Base-by-base conservation (phyloP, 2,329 filamentous ascomycete species). In the Colletotrichum incanum region DNA sequence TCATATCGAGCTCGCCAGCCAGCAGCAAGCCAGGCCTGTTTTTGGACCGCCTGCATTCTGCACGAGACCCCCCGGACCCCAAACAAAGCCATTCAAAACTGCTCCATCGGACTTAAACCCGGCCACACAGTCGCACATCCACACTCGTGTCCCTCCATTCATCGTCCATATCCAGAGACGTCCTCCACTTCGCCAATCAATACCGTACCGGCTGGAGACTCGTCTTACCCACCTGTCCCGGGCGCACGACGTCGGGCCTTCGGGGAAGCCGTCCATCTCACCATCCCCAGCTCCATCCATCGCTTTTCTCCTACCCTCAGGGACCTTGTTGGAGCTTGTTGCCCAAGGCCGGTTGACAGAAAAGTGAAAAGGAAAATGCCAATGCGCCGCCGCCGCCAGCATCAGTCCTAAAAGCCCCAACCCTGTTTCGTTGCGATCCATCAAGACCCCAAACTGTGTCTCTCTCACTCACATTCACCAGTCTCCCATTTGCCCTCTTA, bases 251-350 rank as follows among this genome's bases (percentile, higher is more conserved):
- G 65, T 69, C 59, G 69, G 55, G 65, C 69, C 43, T 67, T 72
- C 65, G 69, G 69, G 65, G 65, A 72, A 69, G 69, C 69, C 69
- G 69, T 47, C 28, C 65, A 59, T 63, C 47, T 41, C 64, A 28
- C 47, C 65, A 49, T 55, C 45, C 20, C 28, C 45, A 39, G 20
- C 58, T 54, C 62, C 41, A 70, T 56, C 26, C 58, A 55, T 71
- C 50, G n/a, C 39, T 59, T 55, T 62, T 61, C 66, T 45, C 28
- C 58, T 31, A 47, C 45, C 45, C 47, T 11, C 37, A 52, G 18
- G 50, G 50, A 28, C 34, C 62, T 39, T 31, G 28, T 55, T 59
- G 52, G 67, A 65, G 54, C 31, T 18, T 37, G 31, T 37, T 11
- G n/a, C 18, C 52, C 52, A 39, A 67, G 31, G 26, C 28, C 41